Evolutionary conservation across 2,329 filamentous ascomycete species (phyloP), one percentile per base, ranked within the genome.

Genomic region (Aspergillus carbonarius): DNA sequence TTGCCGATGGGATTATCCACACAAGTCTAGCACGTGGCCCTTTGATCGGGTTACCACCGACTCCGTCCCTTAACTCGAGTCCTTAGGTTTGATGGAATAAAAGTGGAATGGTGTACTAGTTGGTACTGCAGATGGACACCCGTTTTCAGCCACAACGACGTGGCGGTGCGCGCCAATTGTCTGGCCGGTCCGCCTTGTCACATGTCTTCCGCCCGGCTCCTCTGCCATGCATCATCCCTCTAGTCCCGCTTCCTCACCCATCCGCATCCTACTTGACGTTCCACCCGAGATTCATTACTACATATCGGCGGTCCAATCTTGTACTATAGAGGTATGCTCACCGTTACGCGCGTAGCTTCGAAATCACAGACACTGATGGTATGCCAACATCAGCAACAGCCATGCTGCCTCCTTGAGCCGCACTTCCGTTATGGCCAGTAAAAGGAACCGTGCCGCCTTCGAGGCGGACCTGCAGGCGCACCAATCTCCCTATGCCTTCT

Each of bases 371-470:
- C 25, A 48, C 44, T 48, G 44, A 48, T 17, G n/a, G n/a, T 15
- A 48, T 47, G 44, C 27, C 44, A 17, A 30, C 44, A 7, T 27
- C 25, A 58, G 55, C 15, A 20, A 50, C 25, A 30, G 50, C 42
- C 32, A 62, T 58, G 54, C 30, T 32, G n/a, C 32, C 18, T 12
- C 18, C 37, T 44, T 30, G 12, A 55, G 25, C 15, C 42, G 48
- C 57, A 34, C 37, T 9, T 37, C 49, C 23, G 25, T 23, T 17
- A 93, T 93, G 90, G 86, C 89, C 66, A 84, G 78, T 77, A 98
- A 95, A 85, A 87, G 92, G 76, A 88, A 88, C 68, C 88, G 88
- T 70, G 85, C 85, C 67, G 83, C 86, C 67, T 96, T 90, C 75
- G 92, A 96, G 79, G 85, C 88, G 68, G 89, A 93, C 69, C 78